Evolutionary conservation across 768 basidiomycete species (phyloP), one percentile per base, ranked within the genome.

Genomic region (Suillus cothurnatus): DNA sequence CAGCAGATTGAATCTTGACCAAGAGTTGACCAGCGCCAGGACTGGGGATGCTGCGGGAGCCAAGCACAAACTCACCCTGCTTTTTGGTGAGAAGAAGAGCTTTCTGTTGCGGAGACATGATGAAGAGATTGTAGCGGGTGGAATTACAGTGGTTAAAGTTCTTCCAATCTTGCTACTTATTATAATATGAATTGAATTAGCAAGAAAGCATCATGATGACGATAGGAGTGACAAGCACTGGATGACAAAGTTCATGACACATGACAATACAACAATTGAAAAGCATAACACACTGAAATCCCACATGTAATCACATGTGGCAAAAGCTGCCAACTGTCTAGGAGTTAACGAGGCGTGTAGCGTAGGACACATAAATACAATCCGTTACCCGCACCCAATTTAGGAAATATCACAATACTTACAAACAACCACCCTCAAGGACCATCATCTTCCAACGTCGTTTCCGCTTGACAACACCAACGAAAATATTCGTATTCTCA

Each of bases 21-120:
- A 85, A 73, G 15, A 85, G 63, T 65, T 85, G 75, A 7, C 78
- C 79, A 6, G 71, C 67, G 0, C 78, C 77, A 0, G 82, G 82
- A 47, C 67, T 73, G 12, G 77, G 76, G 38, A 78, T 68, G 32
- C 64, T 60, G 14, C 67, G 72, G 14, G 73, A 65, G 6, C 65
- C 64, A 43, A 83, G 52, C 17, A 68, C 70, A 52, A 82, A 77
- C 23, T 72, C 39, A 0, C 76, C 76, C 12, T 72, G 73, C 32
- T 72, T 70, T 26, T 69, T 63, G 19, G 70, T 57, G 65, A 76
- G 63, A 53, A 76, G 61, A 43, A 76, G 66, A 1, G 73, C 69
- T 61, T 75, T 75, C 64, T 76, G 76, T 61, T 75, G 71, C 36
- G 62, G 68, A 52, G 76, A 68, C 75, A 76, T 76, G 21, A 57